Conservation (phyloP, 495 filamentous ascomycete genomes). For the Jackrogersella multiformis region DNA sequence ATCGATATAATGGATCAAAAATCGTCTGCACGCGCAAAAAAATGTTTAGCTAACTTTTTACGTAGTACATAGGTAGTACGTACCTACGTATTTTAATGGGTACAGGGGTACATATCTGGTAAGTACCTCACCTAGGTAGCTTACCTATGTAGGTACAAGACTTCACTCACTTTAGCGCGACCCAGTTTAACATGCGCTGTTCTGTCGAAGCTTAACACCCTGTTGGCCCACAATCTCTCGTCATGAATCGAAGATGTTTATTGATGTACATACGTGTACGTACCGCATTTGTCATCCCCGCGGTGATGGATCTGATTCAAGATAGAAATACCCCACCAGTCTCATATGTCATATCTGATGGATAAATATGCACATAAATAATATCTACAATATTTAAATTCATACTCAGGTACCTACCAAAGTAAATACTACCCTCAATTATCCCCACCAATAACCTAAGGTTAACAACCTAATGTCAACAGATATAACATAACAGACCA, state of each 20-base stretch:
- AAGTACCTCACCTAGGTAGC: too few relatives aligned
- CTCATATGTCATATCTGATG: not conserved
- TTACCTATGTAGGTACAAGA: not conserved
- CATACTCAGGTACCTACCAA: too few relatives aligned
- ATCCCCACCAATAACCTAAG: too few relatives aligned
- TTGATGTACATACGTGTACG: slow-evolving; percentile 20
- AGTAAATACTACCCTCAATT: too few relatives aligned
- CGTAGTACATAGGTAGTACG: slow-evolving; percentile 3
- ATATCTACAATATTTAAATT: too few relatives aligned
- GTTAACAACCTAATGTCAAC: not conserved
- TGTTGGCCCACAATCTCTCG: slow-evolving; percentile 38
- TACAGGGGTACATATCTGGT: too few relatives aligned
- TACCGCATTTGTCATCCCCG: slow-evolving; percentile 31
- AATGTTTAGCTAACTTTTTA: slow-evolving; percentile 1
- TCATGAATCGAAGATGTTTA: slow-evolving; percentile 16
- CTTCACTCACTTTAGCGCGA: slow-evolving; percentile 20
- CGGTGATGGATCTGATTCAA: not conserved
- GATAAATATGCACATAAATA: not conserved
- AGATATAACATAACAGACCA: not conserved
- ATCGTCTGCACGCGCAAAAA: slow-evolving; percentile 31
- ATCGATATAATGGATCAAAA: slow-evolving; percentile 14
- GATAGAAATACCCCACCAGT: not conserved
- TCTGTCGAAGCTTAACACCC: slow-evolving; percentile 27
- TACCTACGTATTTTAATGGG: not conserved
- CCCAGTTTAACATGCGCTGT: slow-evolving; percentile 44